A percentile compares a stretch with the other conserved stretches of the same genome.
Conservation (phyloP, 2,329 filamentous ascomycete species). For the Xylariaceae sp. region DNA sequence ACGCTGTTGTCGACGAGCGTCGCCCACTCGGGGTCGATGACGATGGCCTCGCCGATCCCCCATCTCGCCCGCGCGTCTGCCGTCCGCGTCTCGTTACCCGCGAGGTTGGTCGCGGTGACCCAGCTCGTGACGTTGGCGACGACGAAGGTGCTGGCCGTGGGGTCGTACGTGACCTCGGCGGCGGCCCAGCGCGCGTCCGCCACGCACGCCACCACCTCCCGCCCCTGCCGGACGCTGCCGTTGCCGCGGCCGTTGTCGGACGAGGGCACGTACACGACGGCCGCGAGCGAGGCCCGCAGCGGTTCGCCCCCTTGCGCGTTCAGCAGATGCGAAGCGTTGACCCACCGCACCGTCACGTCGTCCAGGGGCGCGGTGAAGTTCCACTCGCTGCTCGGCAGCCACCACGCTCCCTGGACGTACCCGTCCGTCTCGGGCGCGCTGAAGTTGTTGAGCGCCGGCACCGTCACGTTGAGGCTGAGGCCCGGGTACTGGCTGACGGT, state of each 20-base stretch:
- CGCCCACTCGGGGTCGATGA: constrained; percentile 3
- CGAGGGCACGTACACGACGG: constrained; percentile 3
- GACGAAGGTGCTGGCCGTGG: neutral
- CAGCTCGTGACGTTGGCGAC: constrained; percentile 4
- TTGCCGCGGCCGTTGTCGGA: neutral
- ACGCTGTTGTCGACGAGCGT: neutral
- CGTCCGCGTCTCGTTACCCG: neutral
- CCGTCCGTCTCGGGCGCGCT: too few relatives aligned
- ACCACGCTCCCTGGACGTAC: too few relatives aligned
- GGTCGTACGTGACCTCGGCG: constrained; percentile 5
- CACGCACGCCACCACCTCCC: constrained; percentile 1
- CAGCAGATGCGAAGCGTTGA: constrained; percentile 2
- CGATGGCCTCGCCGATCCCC: constrained; percentile 2
- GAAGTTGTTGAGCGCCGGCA: too few relatives aligned
- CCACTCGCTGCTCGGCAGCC: constrained; percentile 3
- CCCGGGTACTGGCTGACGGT: too few relatives aligned
- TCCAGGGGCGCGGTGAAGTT: constrained; percentile 1
- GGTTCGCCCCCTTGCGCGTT: neutral
- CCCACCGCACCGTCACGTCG: constrained; percentile 2
- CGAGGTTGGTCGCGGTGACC: constrained; percentile 1
- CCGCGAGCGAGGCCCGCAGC: constrained; percentile 4
- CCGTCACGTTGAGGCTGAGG: too few relatives aligned
- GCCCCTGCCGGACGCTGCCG: constrained; percentile 1
- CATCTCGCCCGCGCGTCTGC: neutral
- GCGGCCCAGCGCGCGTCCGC: constrained; percentile 8